Evolutionary conservation across 257 asterid species (phyloP).

Genomic region (Ehretia macrophylla): DNA sequence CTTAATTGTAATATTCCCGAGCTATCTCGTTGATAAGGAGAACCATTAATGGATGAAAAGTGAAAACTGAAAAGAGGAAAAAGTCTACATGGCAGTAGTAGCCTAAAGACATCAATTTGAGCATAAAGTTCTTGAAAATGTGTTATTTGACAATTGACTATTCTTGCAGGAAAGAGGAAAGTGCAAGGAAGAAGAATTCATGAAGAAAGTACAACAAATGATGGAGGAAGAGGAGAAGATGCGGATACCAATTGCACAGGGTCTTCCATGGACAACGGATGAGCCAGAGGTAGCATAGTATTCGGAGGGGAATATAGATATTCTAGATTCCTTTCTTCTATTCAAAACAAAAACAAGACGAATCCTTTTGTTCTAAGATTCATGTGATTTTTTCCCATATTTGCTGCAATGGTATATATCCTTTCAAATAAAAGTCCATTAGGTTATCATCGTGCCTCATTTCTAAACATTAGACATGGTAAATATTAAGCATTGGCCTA

Average conservation of each 20-base stretch:
- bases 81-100: too few relatives aligned
- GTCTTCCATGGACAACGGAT: constrained; percentile 97
- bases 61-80: too few relatives aligned
- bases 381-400: neutral
- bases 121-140: too few relatives aligned
- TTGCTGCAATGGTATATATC: neutral
- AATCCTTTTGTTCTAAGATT: neutral
- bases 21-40: too few relatives aligned
- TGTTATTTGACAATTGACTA: constrained; percentile 10
- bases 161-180: constrained; percentile 79
- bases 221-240: constrained; percentile 74
- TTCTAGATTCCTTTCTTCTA: neutral
- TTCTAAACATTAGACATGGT: too few relatives aligned
- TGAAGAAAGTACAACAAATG: constrained; percentile 65
- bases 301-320: neutral
- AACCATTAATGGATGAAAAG: too few relatives aligned
- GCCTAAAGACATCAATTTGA: too few relatives aligned
- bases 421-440: neutral
- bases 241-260: constrained; percentile 86
- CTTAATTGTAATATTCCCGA: too few relatives aligned
- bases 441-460: too few relatives aligned
- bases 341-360: too few relatives aligned
- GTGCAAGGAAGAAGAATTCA: constrained; percentile 74
- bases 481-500: too few relatives aligned
- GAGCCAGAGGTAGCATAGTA: constrained; percentile 81